A percentile compares a stretch with the other conserved stretches of the same genome.
Conservation (phyloP, 495 filamentous ascomycete genomes). For the Friedmanniomyces simplex region DNA sequence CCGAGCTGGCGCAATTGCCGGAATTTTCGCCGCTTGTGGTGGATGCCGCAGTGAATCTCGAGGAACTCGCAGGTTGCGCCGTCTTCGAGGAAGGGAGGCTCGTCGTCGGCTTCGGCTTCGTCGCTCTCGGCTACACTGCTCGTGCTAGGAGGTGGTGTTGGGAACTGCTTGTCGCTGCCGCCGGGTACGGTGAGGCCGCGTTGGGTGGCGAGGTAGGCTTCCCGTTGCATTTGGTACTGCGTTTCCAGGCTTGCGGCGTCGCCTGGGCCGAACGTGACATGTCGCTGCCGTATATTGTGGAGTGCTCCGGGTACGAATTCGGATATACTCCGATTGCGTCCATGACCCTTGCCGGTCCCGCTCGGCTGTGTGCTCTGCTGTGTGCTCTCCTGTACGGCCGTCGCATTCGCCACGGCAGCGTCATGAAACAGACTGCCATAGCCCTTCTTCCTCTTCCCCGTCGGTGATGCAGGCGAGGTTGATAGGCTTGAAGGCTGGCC, state of each 20-base stretch:
- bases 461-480: slow-evolving; percentile 1
- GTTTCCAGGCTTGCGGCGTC: slow-evolving; percentile 34
- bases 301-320: slow-evolving; percentile 71
- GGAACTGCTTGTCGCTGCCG: slow-evolving; percentile 29
- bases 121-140: slow-evolving; percentile 42
- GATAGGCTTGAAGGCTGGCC: slow-evolving; percentile 17
- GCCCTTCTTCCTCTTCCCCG: slow-evolving; percentile 15
- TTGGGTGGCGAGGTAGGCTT: slow-evolving; percentile 67
- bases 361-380: neutral
- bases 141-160: slow-evolving; percentile 35
- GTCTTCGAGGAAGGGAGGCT: slow-evolving; percentile 34
- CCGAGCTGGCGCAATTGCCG: slow-evolving; percentile 69
- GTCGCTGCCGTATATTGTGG: slow-evolving; percentile 52
- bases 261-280: slow-evolving; percentile 50
- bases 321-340: slow-evolving; percentile 71
- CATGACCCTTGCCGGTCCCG: slow-evolving; percentile 27
- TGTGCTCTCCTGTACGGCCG: slow-evolving; percentile 34
- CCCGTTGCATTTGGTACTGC: slow-evolving; percentile 52
- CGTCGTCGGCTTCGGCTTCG: slow-evolving; percentile 36
- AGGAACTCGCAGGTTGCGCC: slow-evolving; percentile 46
- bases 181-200: slow-evolving; percentile 45
- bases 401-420: slow-evolving; percentile 25
- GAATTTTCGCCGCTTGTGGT: slow-evolving; percentile 54
- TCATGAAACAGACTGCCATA: slow-evolving; percentile 24
- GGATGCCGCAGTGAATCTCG: slow-evolving; percentile 48